Conservation (phyloP, 2,329 filamentous ascomycete genomes). For the Colletotrichum liaoningense region DNA sequence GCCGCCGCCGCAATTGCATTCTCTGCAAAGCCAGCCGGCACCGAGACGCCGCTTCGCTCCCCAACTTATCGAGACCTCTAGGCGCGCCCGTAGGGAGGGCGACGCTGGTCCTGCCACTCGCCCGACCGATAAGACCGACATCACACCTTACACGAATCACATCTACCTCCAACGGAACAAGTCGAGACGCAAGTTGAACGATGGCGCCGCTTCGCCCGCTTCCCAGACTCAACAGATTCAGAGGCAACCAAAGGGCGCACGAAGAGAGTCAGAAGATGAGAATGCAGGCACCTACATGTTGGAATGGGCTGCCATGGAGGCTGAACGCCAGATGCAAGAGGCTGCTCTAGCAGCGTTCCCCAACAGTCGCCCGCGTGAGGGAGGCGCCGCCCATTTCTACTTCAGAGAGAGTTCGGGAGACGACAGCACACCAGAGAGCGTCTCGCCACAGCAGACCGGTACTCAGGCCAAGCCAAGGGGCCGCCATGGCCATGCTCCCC, state of each 20-base stretch:
- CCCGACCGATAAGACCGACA: conserved; percentile 78
- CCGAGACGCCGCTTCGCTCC: conserved; percentile 72
- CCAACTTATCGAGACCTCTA: conserved; percentile 84
- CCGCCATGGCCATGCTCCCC: conserved; percentile 44
- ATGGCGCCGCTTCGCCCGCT: conserved; percentile 37
- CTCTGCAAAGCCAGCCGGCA: conserved; percentile 37
- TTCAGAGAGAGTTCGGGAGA: conserved; percentile 73
- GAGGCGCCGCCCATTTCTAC: conserved; percentile 78
- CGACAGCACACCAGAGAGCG: conserved; percentile 57
- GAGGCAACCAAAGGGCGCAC: conserved; percentile 54
- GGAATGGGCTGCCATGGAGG: conserved; percentile 82
- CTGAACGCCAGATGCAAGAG: conserved; percentile 83
- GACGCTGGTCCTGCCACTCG: conserved; percentile 72
- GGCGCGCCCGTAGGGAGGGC: conserved; percentile 75
- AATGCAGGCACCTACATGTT: conserved; percentile 82
- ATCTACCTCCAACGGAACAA: conserved; percentile 63
- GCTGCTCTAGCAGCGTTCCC: conserved; percentile 81
- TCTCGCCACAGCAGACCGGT: conserved; percentile 45
- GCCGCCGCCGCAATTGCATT: conserved; percentile 60
- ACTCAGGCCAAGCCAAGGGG: conserved; percentile 37
- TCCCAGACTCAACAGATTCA: conserved; percentile 40
- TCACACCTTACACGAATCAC: conserved; percentile 72
- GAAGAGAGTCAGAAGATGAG: conserved; percentile 80
- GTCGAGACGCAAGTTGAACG: conserved; percentile 49
- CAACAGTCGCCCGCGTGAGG: conserved; percentile 75